Evolutionary conservation across 176 grass and related monocot species (phyloP).

Genomic region (Alopecurus myosuroides): DNA sequence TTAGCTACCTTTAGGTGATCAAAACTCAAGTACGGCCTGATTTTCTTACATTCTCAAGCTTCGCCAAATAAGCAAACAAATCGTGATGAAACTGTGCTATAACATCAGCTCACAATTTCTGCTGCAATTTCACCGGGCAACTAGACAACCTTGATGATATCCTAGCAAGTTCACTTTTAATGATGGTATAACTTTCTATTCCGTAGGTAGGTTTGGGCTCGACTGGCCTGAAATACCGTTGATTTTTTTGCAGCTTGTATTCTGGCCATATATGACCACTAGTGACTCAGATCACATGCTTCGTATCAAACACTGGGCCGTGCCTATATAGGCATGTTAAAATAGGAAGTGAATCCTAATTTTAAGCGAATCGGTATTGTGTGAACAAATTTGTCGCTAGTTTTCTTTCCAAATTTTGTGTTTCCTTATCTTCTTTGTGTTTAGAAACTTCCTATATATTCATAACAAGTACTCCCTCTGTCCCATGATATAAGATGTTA

Average conservation of each 20-base stretch:
- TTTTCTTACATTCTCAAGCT: background rate
- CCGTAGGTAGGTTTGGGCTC: background rate
- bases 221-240: background rate
- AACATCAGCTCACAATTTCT: background rate
- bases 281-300: background rate
- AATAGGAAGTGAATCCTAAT: background rate
- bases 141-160: background rate
- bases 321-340: background rate
- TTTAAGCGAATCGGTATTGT: background rate
- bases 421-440: background rate
- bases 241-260: background rate
- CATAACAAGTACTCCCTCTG: no score
- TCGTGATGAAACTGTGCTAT: background rate
- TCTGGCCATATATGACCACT: background rate
- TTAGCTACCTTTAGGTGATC: background rate
- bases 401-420: background rate
- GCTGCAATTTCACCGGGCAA: background rate
- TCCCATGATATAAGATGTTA: no score
- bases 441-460: background rate
- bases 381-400: background rate
- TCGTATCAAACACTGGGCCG: background rate
- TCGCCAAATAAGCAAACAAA: background rate
- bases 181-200: background rate
- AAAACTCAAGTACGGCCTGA: background rate
- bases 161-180: background rate